Percentiles rank a stretch among this genome's conserved stretches.
Conservation (phyloP, 768 basidiomycete species). For the Collybia nuda region DNA sequence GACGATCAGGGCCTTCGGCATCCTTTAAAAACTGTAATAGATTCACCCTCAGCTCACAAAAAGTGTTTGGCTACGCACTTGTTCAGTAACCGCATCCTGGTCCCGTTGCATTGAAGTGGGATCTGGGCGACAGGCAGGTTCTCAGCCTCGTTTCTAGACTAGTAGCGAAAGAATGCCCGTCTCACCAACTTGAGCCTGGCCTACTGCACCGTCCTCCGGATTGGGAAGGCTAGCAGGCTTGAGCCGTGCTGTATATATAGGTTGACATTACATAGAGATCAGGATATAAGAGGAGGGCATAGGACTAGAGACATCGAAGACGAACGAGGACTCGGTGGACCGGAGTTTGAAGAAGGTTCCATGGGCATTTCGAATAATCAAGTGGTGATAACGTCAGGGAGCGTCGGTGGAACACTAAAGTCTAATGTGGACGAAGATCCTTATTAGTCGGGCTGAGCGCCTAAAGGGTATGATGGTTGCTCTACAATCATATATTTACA, state of each 20-base stretch:
- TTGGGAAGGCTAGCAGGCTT: constrained; percentile 15
- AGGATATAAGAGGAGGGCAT: background rate
- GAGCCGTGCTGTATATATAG: constrained; percentile 8
- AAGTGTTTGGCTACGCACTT: constrained; percentile 10
- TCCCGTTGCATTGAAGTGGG: constrained; percentile 10
- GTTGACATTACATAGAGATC: background rate
- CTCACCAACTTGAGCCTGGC: constrained; percentile 1
- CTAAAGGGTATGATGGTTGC: too few relatives aligned
- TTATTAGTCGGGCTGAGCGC: background rate
- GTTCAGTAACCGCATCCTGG: constrained; percentile 20
- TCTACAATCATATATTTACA: too few relatives aligned
- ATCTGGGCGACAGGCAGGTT: constrained; percentile 1
- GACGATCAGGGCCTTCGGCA: constrained; percentile 27
- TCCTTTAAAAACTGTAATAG: background rate
- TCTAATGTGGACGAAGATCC: background rate
- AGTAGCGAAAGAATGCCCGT: constrained; percentile 6
- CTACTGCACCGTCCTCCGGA: constrained; percentile 10
- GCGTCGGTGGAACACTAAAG: too few relatives aligned
- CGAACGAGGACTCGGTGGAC: constrained; percentile 14
- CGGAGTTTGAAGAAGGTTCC: background rate
- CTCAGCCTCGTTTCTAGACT: background rate
- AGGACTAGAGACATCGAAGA: background rate
- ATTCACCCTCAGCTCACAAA: background rate
- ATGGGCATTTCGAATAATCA: background rate
- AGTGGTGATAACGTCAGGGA: background rate